Percentiles rank a stretch among this genome's conserved stretches.
Evolutionary conservation across 75 land plant species (phyloP).

Genomic region (Azolla pinnata): DNA sequence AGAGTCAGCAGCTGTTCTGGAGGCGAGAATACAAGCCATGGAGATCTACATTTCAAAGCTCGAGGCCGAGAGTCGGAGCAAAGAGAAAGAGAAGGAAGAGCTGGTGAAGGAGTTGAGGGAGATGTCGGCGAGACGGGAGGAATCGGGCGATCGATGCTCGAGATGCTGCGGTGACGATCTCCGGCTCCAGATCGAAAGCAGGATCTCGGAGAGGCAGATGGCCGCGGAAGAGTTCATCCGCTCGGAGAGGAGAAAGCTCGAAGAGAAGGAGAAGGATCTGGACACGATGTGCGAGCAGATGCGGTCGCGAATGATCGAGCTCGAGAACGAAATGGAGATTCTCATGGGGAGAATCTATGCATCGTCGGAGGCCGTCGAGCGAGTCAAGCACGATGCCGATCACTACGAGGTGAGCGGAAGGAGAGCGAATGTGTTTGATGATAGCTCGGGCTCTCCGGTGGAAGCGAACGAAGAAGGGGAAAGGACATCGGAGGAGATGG

Average conservation of each 20-base stretch:
- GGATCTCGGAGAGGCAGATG: slow-evolving; percentile 35
- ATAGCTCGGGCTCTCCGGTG: neutral
- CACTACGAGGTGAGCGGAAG: neutral
- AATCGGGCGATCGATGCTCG: too few species aligned
- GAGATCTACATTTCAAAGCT: slow-evolving; percentile 67
- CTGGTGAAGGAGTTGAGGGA: slow-evolving; percentile 35
- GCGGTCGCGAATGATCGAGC: slow-evolving; percentile 53
- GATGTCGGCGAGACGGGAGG: slow-evolving; percentile 42
- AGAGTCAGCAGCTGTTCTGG: slow-evolving; percentile 31
- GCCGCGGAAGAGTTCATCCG: slow-evolving; percentile 35
- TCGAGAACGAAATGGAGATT: slow-evolving; percentile 44
- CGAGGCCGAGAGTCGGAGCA: slow-evolving; percentile 60
- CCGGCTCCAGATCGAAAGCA: slow-evolving; percentile 35
- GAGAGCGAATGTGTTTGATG: neutral
- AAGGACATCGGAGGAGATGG: neutral
- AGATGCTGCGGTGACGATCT: slow-evolving; percentile 49
- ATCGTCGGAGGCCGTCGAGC: neutral
- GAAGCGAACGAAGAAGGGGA: neutral
- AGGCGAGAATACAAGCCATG: slow-evolving; percentile 68
- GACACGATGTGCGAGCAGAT: slow-evolving; percentile 57
- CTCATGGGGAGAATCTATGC: neutral
- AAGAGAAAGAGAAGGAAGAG: slow-evolving; percentile 54
- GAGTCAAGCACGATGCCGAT: neutral
- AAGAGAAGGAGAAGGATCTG: slow-evolving; percentile 53
- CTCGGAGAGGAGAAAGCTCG: slow-evolving; percentile 48